Evolutionary conservation across 768 basidiomycete genomes (phyloP).

Genomic region (Rubroboletus satanas): DNA sequence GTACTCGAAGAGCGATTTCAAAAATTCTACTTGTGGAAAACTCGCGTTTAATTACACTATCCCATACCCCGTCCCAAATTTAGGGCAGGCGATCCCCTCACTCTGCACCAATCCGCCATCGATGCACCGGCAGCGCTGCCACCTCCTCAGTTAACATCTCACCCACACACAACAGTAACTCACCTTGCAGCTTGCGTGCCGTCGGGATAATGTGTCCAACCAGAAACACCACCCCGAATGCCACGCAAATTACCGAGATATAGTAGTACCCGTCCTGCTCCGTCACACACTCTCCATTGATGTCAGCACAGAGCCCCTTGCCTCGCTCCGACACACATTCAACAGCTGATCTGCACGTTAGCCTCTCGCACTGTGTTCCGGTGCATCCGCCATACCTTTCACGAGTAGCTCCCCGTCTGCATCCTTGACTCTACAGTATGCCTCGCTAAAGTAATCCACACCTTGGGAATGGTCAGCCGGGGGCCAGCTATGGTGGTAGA

Average conservation of each 20-base stretch:
- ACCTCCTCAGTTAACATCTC: conserved; percentile 4
- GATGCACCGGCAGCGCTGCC: conserved; percentile 63
- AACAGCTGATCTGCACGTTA: conserved; percentile 43
- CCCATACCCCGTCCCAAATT: conserved; percentile 11
- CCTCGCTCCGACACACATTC: conserved; percentile 95
- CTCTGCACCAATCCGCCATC: conserved; percentile 59
- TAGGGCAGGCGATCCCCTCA: conserved; percentile 31
- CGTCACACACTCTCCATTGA: conserved; percentile 77
- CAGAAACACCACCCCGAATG: conserved; percentile 70
- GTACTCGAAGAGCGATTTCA: conserved; percentile 18
- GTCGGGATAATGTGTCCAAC: conserved; percentile 79
- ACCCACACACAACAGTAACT: conserved; percentile 24
- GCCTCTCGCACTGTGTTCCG: not conserved
- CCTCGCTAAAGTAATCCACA: conserved; percentile 84
- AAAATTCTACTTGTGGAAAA: conserved; percentile 26
- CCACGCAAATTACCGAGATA: conserved; percentile 74
- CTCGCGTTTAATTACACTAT: conserved; percentile 18
- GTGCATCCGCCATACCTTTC: conserved; percentile 42
- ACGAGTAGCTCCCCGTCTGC: conserved; percentile 48
- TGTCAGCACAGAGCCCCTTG: conserved; percentile 67
- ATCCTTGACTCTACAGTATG: conserved; percentile 73
- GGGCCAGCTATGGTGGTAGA: not conserved
- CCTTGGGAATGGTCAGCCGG: conserved; percentile 39
- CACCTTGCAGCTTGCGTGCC: conserved; percentile 82
- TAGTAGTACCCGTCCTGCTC: conserved; percentile 91